Evolutionary conservation across 1,139 yeast genomes (phyloP), one percentile per base, ranked within the genome.

Genomic region (Entelexis sorbosivorans): DNA sequence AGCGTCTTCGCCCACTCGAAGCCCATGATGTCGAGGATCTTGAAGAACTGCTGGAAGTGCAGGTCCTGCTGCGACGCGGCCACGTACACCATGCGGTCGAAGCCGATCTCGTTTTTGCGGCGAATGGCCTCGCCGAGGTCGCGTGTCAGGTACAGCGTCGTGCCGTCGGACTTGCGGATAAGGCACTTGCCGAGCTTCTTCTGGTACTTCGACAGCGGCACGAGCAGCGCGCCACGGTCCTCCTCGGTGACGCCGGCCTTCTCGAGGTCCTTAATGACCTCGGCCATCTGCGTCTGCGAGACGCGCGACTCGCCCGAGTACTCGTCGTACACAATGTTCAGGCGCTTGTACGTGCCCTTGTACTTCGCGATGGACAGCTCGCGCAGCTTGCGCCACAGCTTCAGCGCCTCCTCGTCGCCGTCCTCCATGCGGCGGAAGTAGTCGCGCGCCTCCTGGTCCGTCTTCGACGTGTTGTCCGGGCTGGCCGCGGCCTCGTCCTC

Each of bases 281-380:
- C 68, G 54, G 78, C 72, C 87, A 91, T 85, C 44, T 73, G 68
- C 55, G 81, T 82, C 63, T 77, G 78, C 8, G 93, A 74, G 49
- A 91, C 96, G 70, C 87, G 95, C 22, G 97, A 89, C 70, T 91
- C 99, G 58, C 99, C 99, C 9, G 95, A 84, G 68, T 91, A 91
- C 48, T 74, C 75, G 64, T 91, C 96, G 66, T 83, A 91, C 58
- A 75, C 70, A 64, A 91, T 91, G 70, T 91, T 91, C 63, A 91
- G 78, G 68, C 98, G 85, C 56, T 86, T 89, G 68, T 91, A 91
- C 13, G 97, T 89, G 52, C 75, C 81, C 64, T 84, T 77, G 69
- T 91, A 91, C 69, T 78, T 86, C 53, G 77, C 84, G 67, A 91
- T 93, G 36, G 95, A 84, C 59, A 87, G 73, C 28, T 82, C 93